Evolutionary conservation across 805 yeast species (phyloP), one percentile per base, ranked within the genome.

Genomic region (Metschnikowia vanudenii): DNA sequence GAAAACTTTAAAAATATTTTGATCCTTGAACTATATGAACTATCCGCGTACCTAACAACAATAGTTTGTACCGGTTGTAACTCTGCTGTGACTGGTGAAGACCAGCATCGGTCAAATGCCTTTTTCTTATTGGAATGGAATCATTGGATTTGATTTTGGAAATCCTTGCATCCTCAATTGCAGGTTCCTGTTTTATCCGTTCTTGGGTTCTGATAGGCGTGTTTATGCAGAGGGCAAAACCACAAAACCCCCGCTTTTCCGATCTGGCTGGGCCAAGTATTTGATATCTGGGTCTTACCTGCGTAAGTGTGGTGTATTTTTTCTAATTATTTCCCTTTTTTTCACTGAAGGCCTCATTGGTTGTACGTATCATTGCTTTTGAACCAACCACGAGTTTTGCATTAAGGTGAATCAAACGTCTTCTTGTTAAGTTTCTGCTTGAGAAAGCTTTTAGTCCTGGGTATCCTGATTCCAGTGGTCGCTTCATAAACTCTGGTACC

Each of bases 71-170:
- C n/a, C n/a, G n/a, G n/a, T n/a, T n/a, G n/a, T n/a, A n/a, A n/a
- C n/a, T n/a, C n/a, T n/a, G n/a, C n/a, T n/a, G n/a, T n/a, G n/a
- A n/a, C n/a, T n/a, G n/a, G n/a, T n/a, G n/a, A n/a, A n/a, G n/a
- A n/a, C n/a, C n/a, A n/a, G n/a, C n/a, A n/a, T n/a, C n/a, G n/a
- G 28, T 3, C 28, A 26, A 3, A 14, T 31, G n/a, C 16, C 22
- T 43, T 33, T 2, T 44, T 46, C 17, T 19, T 39, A 4, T 34
- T 16, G n/a, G 39, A 50, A 24, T 36, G 39, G 10, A 52, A 39
- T 22, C 47, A 54, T 4, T 54, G 56, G 17, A 52, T 52, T 34
- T 42, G 46, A 36, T 54, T 52, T 17, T 44, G 37, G 18, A 39
- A 37, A 32, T 35, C 5, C 34, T 44, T 17, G n/a, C 39, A 22